phyloP scores from a whole-genome alignment of 2,329 filamentous ascomycete genomes.

The Bimuria novae-zelandiae region DNA sequence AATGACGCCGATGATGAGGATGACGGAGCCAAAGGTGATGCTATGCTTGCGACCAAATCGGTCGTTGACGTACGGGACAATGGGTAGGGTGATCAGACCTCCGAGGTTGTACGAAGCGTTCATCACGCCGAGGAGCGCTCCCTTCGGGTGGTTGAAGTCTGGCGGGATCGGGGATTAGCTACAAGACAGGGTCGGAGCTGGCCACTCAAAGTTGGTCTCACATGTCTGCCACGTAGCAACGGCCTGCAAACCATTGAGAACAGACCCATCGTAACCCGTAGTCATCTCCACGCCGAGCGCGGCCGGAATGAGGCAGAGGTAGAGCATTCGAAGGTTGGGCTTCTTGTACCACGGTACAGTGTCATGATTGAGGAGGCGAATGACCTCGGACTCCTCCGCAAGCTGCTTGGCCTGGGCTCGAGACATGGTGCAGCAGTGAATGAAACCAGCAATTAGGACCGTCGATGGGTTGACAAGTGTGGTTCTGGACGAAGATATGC shows the following conservation, averaged over 20 bases:
- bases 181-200: too few species aligned
- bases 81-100: conserved; percentile 11
- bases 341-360: conserved; percentile 53
- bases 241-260: conserved; percentile 23
- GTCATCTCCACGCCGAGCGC: conserved; percentile 51
- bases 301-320: conserved; percentile 51
- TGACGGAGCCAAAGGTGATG: conserved; percentile 9
- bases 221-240: conserved; percentile 14
- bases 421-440: too few species aligned
- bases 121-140: conserved; percentile 17
- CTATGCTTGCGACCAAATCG: conserved; percentile 9
- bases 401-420: too few species aligned
- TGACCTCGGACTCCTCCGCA: too few species aligned
- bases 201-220: too few species aligned
- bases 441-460: too few species aligned
- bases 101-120: conserved; percentile 17
- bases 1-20: conserved; percentile 14
- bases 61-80: conserved; percentile 11
- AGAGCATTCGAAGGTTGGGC: conserved; percentile 51
- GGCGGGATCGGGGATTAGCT: too few species aligned
- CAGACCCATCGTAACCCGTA: conserved; percentile 49
- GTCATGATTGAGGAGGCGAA: too few species aligned
- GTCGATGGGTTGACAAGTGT: too few species aligned
- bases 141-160: conserved; percentile 14
- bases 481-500: too few species aligned